Evolutionary conservation across 257 asterid species (phyloP), one percentile per base, ranked within the genome.

Genomic region (Nemophila menziesii): DNA sequence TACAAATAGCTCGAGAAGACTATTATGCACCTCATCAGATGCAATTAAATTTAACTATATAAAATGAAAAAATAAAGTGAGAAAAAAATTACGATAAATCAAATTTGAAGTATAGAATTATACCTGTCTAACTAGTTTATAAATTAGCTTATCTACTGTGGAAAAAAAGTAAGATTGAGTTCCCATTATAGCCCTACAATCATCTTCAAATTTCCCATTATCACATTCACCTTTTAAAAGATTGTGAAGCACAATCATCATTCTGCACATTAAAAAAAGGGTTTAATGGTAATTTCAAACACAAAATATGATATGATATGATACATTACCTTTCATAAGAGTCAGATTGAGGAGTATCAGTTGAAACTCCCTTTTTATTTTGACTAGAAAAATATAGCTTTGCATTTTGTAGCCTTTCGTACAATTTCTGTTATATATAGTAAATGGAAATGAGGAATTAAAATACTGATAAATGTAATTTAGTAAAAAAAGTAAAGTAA

Each of bases 91-190:
- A 11, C 4, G 24, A 27, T 24, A 22, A 18, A 26, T 39, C 18
- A 11, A 16, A 18, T 4, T 17, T 16, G 11, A 15, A 40, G 44
- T 5, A 40, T 18, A 42, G 6, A 56, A 44, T 46, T 24, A 42
- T 48, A 82, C 99, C 92, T 74, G 99, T 60, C 82, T 90, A 62
- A 85, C 74, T 58, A 85, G 79, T 73, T 81, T 90, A 56, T 72
- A 86, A 58, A 90, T 85, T 61, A 90, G 86, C 75, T 90, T 90
- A 81, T 85, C 99, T 54, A 90, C 60, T 17, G 96, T 90, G 64
- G 77, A 81, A 58, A 90, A 93, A 60, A 71, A 20, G 64, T 72
- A 90, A 22, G 99, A 82, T 45, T 77, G 94, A 64, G 96, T 71
- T 49, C 99, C 96, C 46, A 90, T 63, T 44, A 85, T 72, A 54